Evolutionary conservation across 2,329 filamentous ascomycete species (phyloP), one percentile per base, ranked within the genome.

Genomic region (Erysiphe pulchra): DNA sequence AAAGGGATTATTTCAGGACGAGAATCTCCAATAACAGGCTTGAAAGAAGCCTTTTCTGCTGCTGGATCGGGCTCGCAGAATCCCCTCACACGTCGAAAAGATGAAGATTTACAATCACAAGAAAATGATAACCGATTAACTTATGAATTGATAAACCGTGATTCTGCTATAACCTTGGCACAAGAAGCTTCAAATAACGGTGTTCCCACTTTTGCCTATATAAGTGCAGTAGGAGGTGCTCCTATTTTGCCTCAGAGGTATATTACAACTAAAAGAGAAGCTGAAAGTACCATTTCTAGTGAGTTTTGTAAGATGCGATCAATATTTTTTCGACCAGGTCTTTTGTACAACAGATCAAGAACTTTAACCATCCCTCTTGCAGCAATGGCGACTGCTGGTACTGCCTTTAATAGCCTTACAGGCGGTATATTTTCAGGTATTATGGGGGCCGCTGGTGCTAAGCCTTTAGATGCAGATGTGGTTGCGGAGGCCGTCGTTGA

Each of bases 91-190:
- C 68, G 70, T 45, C 64, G 65, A 45, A 60, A 67, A 38, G 73
- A 69, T 43, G 70, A 72, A 50, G 68, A 71, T 49, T 68, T 86
- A 52, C 68, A 70, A 52, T 70, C 77, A 1, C 67, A 75, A 45
- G 76, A 81, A 59, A 70, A 66, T 41, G 75, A 76, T 53, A 76
- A 77, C 24, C 80, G 90, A 62, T 68, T 93, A 55, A 94, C 87
- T 16, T 98, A 98, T 65, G 90, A 95, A 65, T 69, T 85, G 49
- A 94, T 98, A 84, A 98, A 98, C 64, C 73, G 90, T 47, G 87
- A 95, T 63, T 74, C 67, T 64, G 87, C 87, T 42, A 74, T 95
- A 49, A 71, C 78, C 46, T 69, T 94, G 13, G 90, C 87, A 13
- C 75, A 78, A 56, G 81, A 87, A 58, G 76, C 85, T 1, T 69